Conservation (phyloP, 1,284 basidiomycete species). For the Caloboletus firmus region DNA sequence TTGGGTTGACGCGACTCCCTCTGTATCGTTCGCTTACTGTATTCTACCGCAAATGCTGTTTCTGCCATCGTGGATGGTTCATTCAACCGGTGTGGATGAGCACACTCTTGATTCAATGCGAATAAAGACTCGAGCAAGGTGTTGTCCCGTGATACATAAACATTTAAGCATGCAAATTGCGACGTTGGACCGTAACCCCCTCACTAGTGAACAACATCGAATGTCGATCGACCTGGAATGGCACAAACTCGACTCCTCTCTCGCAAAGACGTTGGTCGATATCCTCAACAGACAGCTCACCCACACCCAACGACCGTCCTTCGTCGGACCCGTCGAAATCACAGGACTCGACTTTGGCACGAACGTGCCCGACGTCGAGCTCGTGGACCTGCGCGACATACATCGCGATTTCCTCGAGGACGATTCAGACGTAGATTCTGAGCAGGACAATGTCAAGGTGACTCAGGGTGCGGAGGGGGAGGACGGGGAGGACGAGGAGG, state of each 20-base stretch:
- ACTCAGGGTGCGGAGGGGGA: constrained; percentile 51
- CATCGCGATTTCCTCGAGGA: constrained; percentile 91
- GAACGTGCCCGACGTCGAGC: constrained; percentile 79
- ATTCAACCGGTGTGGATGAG: neutral
- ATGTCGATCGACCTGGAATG: constrained; percentile 83
- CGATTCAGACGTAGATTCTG: constrained; percentile 33
- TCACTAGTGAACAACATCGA: neutral
- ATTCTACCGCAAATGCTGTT: neutral
- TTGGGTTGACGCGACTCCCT: neutral
- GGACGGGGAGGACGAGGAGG: constrained; percentile 54
- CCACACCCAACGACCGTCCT: constrained; percentile 76
- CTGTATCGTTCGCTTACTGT: constrained; percentile 4
- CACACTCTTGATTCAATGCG: neutral
- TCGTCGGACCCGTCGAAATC: constrained; percentile 89
- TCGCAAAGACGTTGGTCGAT: constrained; percentile 72
- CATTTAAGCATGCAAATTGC: neutral
- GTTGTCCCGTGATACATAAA: neutral
- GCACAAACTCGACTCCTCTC: constrained; percentile 67
- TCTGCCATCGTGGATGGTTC: neutral
- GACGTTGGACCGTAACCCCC: neutral
- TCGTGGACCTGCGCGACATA: constrained; percentile 91
- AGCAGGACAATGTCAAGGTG: constrained; percentile 50
- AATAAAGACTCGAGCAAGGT: neutral
- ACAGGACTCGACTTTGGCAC: constrained; percentile 87
- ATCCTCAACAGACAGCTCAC: constrained; percentile 81